Conservation (phyloP, 345 rosid species). For the Viola odorata region DNA sequence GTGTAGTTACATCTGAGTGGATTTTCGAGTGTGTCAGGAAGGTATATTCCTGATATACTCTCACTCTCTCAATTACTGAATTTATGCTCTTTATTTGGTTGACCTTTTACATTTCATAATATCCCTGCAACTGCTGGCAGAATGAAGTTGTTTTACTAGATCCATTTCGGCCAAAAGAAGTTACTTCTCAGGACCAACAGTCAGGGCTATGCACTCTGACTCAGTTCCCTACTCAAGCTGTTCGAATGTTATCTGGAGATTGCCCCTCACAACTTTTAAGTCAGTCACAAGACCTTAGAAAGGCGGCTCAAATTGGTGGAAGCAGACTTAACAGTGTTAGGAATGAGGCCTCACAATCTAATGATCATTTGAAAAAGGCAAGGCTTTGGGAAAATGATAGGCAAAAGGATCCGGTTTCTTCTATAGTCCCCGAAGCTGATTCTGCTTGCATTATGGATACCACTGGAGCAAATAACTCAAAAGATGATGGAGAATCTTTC, state of each 20-base stretch:
- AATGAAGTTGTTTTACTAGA: slow-evolving; percentile 58
- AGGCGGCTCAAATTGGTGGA: slow-evolving; percentile 21
- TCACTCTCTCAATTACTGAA: not conserved
- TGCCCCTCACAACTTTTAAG: slow-evolving; percentile 43
- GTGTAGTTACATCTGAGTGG: slow-evolving; percentile 69
- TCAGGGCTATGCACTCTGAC: slow-evolving; percentile 58
- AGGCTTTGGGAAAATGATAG: slow-evolving; percentile 40
- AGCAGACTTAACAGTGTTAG: slow-evolving; percentile 21
- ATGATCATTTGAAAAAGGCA: slow-evolving; percentile 43
- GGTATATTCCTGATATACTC: slow-evolving; percentile 36
- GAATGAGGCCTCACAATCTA: slow-evolving; percentile 34
- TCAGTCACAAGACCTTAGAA: slow-evolving; percentile 41
- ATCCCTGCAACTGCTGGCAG: slow-evolving; percentile 33
- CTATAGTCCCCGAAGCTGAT: slow-evolving; percentile 32
- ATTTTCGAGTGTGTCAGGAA: slow-evolving; percentile 76
- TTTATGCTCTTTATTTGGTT: not conserved
- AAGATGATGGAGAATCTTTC: slow-evolving; percentile 37
- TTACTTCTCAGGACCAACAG: slow-evolving; percentile 57
- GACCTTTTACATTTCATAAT: not conserved
- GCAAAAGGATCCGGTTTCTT: slow-evolving; percentile 24
- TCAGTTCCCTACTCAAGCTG: slow-evolving; percentile 64
- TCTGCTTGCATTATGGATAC: slow-evolving; percentile 25
- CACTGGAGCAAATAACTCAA: slow-evolving; percentile 26
- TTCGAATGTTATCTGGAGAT: slow-evolving; percentile 40
- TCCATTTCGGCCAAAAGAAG: slow-evolving; percentile 66